phyloP scores from a whole-genome alignment of 352 stramenopile species.

The Thalassiosira ordinaria region DNA sequence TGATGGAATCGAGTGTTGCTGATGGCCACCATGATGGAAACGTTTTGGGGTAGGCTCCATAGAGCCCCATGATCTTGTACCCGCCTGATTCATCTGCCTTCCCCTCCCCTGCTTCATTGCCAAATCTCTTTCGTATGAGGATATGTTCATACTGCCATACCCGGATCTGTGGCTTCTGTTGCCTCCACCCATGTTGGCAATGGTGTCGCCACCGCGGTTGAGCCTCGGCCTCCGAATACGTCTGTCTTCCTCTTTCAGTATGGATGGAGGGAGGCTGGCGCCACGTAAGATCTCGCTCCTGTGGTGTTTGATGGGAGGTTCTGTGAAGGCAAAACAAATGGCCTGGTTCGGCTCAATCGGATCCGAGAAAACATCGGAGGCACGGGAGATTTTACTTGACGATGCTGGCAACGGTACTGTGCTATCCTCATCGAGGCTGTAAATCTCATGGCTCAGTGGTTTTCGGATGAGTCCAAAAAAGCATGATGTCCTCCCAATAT shows the following conservation, averaged over 20 bases:
- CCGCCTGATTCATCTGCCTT: constrained; percentile 82
- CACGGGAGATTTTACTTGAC: constrained; percentile 63
- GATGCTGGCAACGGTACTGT: constrained; percentile 59
- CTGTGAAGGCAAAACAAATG: constrained; percentile 80
- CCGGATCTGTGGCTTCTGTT: constrained; percentile 74
- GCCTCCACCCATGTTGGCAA: constrained; percentile 79
- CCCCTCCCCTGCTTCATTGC: constrained; percentile 71
- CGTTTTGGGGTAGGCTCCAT: constrained; percentile 81
- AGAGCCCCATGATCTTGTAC: constrained; percentile 78
- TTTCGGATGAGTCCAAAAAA: constrained; percentile 78
- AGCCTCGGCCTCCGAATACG: constrained; percentile 78
- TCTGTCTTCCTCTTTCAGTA: constrained; percentile 75
- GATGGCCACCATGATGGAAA: constrained; percentile 39
- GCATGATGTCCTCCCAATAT: constrained; percentile 44
- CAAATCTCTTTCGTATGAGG: constrained; percentile 79
- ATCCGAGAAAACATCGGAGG: constrained; percentile 69
- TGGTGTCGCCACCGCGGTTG: constrained; percentile 78
- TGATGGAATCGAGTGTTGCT: constrained; percentile 19
- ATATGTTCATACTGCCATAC: constrained; percentile 81
- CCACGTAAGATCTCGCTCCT: constrained; percentile 78
- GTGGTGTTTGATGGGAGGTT: constrained; percentile 72
- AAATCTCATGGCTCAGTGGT: constrained; percentile 79
- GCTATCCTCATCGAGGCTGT: constrained; percentile 63
- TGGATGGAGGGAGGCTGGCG: constrained; percentile 55
- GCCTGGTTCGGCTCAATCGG: constrained; percentile 69